A percentile compares a stretch with the other conserved stretches of the same genome.
phyloP scores from a whole-genome alignment of 805 yeast genomes.

The Blastobotrys attinorum region DNA sequence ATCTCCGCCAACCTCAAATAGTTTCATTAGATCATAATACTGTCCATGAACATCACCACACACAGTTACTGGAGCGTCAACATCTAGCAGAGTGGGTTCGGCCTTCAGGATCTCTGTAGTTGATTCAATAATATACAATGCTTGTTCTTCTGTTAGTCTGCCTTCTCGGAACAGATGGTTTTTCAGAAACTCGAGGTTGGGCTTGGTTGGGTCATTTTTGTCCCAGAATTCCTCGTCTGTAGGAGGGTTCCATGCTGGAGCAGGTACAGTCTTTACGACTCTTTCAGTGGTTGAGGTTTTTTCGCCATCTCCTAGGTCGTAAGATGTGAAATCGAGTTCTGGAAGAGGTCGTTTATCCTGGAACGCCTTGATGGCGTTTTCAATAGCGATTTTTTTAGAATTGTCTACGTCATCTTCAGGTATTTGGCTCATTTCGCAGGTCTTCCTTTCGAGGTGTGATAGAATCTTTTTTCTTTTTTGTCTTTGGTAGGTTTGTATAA shows the following conservation, averaged over 20 bases:
- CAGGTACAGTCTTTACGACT: conserved; percentile 47
- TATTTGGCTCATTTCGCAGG: neutral
- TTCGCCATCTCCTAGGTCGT: conserved; percentile 53
- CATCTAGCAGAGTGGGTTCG: conserved; percentile 74
- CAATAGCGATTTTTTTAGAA: conserved; percentile 20
- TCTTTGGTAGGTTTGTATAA: too few relatives aligned
- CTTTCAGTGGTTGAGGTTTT: conserved; percentile 49
- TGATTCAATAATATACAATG: conserved; percentile 50
- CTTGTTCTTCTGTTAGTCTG: conserved; percentile 63
- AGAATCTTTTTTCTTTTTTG: too few relatives aligned
- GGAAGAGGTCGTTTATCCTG: conserved; percentile 27
- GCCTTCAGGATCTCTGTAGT: conserved; percentile 55
- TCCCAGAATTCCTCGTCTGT: conserved; percentile 59
- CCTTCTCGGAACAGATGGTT: conserved; percentile 79
- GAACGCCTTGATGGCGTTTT: conserved; percentile 31
- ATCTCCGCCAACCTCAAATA: conserved; percentile 90
- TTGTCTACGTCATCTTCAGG: neutral
- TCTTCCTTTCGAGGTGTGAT: neutral
- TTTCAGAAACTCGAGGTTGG: conserved; percentile 62
- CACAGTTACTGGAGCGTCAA: conserved; percentile 90
- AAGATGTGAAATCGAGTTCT: conserved; percentile 36
- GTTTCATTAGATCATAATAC: conserved; percentile 77
- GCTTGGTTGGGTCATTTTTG: conserved; percentile 43
- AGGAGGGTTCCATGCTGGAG: conserved; percentile 62
- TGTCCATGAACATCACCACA: conserved; percentile 99